These are phyloP conservation scores for Dactylellina sp. DNA, from an alignment of 2,329 filamentous ascomycete species.

Conservation along the genomic window DNA sequence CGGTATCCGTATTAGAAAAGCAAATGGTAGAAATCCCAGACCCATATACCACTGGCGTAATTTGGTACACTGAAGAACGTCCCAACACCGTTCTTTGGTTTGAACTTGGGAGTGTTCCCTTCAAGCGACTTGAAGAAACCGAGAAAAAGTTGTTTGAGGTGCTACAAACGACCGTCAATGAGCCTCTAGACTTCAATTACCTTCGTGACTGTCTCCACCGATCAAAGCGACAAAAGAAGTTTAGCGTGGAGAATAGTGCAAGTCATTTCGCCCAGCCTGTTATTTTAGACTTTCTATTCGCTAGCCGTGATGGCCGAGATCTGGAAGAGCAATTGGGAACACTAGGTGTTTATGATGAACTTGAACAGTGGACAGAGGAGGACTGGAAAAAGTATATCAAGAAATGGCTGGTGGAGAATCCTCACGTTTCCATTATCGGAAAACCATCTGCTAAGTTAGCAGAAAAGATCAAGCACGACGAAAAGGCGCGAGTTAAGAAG, in stretches of 20 bases:
- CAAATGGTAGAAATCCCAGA: conserved; percentile 92
- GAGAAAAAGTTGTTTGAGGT: conserved; percentile 87
- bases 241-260: conserved; percentile 82
- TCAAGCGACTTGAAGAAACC: conserved; percentile 83
- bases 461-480: conserved; percentile 82
- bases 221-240: conserved; percentile 83
- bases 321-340: conserved; percentile 63
- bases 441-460: conserved; percentile 84
- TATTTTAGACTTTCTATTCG: conserved; percentile 92
- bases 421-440: conserved; percentile 88
- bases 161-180: conserved; percentile 80
- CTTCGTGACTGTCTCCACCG: conserved; percentile 86
- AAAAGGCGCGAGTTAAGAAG: conserved; percentile 79
- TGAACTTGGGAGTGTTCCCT: conserved; percentile 85
- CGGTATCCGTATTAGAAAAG: conserved; percentile 91
- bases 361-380: conserved; percentile 83
- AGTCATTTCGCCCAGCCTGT: conserved; percentile 85
- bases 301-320: conserved; percentile 77
- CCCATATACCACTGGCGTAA: conserved; percentile 81
- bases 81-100: conserved; percentile 88
- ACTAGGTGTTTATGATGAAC: conserved; percentile 66
- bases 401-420: conserved; percentile 64
- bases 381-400: conserved; percentile 86
- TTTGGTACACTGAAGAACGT: conserved; percentile 80
- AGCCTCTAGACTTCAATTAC: conserved; percentile 88